Evolutionary conservation across 768 basidiomycete genomes (phyloP).

Genomic region (Mycena epipterygia): DNA sequence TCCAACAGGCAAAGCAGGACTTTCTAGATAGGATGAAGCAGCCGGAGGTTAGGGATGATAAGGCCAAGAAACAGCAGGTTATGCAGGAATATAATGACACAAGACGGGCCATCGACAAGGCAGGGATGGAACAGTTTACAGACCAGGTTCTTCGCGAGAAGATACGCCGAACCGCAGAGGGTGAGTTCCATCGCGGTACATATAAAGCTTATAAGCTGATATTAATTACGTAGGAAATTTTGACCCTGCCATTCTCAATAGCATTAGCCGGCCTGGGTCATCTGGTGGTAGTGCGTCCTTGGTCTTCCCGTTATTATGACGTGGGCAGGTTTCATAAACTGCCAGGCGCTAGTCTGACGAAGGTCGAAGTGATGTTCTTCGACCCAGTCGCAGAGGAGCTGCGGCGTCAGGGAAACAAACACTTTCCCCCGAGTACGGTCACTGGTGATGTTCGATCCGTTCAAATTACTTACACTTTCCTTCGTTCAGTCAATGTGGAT

Average conservation of each 20-base stretch:
- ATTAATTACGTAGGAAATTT: constrained; percentile 23
- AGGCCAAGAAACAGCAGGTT: constrained; percentile 25
- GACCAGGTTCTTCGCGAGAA: constrained; percentile 28
- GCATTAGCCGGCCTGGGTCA: constrained; percentile 18
- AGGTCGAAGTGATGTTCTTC: constrained; percentile 35
- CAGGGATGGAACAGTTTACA: constrained; percentile 23
- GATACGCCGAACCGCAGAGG: constrained; percentile 25
- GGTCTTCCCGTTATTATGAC: background rate
- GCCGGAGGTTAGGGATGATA: constrained; percentile 26
- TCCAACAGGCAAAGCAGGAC: constrained; percentile 27
- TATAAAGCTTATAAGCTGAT: background rate
- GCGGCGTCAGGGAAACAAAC: constrained; percentile 11
- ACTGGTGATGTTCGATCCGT: too few species aligned
- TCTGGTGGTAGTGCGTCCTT: constrained; percentile 14
- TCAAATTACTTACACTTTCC: background rate
- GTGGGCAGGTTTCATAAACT: background rate
- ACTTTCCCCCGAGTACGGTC: constrained; percentile 11
- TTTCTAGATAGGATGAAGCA: constrained; percentile 33
- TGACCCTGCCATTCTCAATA: constrained; percentile 22
- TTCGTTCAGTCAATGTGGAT: constrained; percentile 1
- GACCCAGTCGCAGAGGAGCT: constrained; percentile 32
- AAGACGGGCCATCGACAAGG: constrained; percentile 21
- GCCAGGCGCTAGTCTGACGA: constrained; percentile 20
- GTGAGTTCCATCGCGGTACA: constrained; percentile 9
- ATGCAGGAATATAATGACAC: constrained; percentile 33